Percentiles rank a stretch among this genome's conserved stretches.
phyloP scores from a whole-genome alignment of 805 yeast species.

The Candida sphagnicola region DNA sequence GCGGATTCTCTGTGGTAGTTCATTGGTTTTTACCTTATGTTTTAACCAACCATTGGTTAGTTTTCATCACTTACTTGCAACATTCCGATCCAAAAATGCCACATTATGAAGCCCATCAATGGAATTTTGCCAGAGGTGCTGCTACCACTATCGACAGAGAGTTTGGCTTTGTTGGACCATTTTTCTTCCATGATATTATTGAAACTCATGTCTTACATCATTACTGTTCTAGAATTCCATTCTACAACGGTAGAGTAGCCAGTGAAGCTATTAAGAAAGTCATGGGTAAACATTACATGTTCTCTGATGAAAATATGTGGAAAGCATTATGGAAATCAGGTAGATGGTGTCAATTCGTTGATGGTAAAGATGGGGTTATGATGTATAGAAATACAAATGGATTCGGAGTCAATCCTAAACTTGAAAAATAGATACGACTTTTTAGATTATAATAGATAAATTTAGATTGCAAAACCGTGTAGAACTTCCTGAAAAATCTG shows the following conservation, averaged over 20 bases:
- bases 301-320: constrained; percentile 72
- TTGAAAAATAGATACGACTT: background rate
- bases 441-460: constrained; percentile 1
- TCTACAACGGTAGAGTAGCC: constrained; percentile 81
- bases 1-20: constrained; percentile 57
- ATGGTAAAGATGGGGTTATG: constrained; percentile 63
- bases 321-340: constrained; percentile 57
- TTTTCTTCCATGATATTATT: constrained; percentile 82
- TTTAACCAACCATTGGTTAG: constrained; percentile 87
- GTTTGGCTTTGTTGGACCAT: constrained; percentile 74
- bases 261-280: constrained; percentile 75
- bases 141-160: constrained; percentile 85
- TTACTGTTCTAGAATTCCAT: constrained; percentile 78
- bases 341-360: constrained; percentile 69
- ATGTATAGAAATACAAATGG: constrained; percentile 76
- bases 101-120: constrained; percentile 68
- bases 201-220: constrained; percentile 91
- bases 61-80: constrained; percentile 79
- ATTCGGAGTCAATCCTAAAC: constrained; percentile 19
- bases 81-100: constrained; percentile 80
- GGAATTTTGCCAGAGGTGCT: constrained; percentile 89
- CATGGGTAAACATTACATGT: constrained; percentile 77
- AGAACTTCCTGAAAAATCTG: no score
- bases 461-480: no score
- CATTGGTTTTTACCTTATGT: constrained; percentile 76